These are phyloP conservation scores for Cladosporium sp. DNA, from an alignment of 2,329 filamentous ascomycete genomes.

Conservation along the genomic window DNA sequence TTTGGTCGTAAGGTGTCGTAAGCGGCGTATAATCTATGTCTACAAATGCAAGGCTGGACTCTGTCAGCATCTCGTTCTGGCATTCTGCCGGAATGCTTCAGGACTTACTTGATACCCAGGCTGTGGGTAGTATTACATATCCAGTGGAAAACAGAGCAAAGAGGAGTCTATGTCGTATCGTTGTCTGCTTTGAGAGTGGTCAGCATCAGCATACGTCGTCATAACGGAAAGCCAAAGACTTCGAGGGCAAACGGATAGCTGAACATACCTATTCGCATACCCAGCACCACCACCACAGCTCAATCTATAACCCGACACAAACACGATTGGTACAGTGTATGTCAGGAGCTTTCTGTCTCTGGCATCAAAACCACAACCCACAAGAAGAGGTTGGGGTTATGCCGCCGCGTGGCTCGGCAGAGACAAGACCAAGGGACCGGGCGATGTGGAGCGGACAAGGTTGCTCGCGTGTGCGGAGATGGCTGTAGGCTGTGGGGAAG, in stretches of 20 bases:
- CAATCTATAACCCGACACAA: conserved; percentile 22
- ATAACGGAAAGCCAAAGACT: conserved; percentile 1
- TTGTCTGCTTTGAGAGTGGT: conserved; percentile 22
- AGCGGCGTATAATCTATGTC: conserved; percentile 37
- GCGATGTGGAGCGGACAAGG: conserved; percentile 14
- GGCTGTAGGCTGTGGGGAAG: conserved; percentile 18
- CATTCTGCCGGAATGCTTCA: neutral
- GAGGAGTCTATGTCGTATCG: conserved; percentile 28
- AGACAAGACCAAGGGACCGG: conserved; percentile 2
- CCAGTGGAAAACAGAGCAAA: conserved; percentile 25
- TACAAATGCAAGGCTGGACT: conserved; percentile 29
- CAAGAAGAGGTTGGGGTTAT: conserved; percentile 15
- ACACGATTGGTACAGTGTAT: conserved; percentile 20
- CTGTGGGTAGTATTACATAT: conserved; percentile 34
- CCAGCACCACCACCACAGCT: conserved; percentile 25
- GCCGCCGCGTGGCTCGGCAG: conserved; percentile 16
- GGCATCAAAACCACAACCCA: neutral
- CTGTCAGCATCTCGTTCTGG: conserved; percentile 2
- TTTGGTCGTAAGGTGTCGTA: conserved; percentile 33
- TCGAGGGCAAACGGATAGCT: neutral
- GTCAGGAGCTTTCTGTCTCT: conserved; percentile 4
- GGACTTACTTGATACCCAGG: conserved; percentile 13
- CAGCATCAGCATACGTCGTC: conserved; percentile 16
- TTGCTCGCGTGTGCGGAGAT: conserved; percentile 18
- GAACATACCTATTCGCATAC: conserved; percentile 34